These are phyloP conservation scores for Calocybe gangraenosa DNA, from an alignment of 768 basidiomycete species.

Conservation along the genomic window DNA sequence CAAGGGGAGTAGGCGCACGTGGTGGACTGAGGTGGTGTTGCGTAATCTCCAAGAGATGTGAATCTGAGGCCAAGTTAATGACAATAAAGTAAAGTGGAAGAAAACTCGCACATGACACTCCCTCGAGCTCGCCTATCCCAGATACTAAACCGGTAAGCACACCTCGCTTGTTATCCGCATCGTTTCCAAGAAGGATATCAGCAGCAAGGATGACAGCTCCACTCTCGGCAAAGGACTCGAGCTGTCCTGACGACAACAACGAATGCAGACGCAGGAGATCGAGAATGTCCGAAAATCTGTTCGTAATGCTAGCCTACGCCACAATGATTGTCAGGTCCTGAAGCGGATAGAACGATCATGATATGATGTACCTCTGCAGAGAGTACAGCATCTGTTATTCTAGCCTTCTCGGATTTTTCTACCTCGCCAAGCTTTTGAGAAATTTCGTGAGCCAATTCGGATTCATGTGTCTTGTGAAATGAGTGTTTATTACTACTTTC, in stretches of 20 bases:
- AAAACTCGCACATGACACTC: slow-evolving; percentile 54
- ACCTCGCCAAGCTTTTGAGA: slow-evolving; percentile 50
- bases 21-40: slow-evolving; percentile 45
- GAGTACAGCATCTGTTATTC: slow-evolving; percentile 51
- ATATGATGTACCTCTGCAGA: slow-evolving; percentile 49
- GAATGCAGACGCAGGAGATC: slow-evolving; percentile 57
- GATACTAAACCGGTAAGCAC: slow-evolving; percentile 54
- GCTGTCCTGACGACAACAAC: slow-evolving; percentile 40
- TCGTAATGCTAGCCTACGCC: slow-evolving; percentile 38
- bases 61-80: slow-evolving; percentile 37
- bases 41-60: slow-evolving; percentile 56
- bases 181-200: slow-evolving; percentile 54
- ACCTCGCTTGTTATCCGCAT: slow-evolving; percentile 44
- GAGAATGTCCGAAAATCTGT: slow-evolving; percentile 48
- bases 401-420: slow-evolving; percentile 52
- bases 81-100: slow-evolving; percentile 9
- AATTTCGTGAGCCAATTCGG: slow-evolving; percentile 54
- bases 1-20: slow-evolving; percentile 32
- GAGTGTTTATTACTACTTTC: slow-evolving; percentile 7
- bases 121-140: slow-evolving; percentile 56
- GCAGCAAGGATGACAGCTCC: slow-evolving; percentile 48
- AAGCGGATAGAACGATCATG: not conserved
- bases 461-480: slow-evolving; percentile 51
- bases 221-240: slow-evolving; percentile 45
- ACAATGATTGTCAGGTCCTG: not conserved